Evolutionary conservation across 2,329 filamentous ascomycete species (phyloP).

Genomic region (Dactylonectria macrodidyma): DNA sequence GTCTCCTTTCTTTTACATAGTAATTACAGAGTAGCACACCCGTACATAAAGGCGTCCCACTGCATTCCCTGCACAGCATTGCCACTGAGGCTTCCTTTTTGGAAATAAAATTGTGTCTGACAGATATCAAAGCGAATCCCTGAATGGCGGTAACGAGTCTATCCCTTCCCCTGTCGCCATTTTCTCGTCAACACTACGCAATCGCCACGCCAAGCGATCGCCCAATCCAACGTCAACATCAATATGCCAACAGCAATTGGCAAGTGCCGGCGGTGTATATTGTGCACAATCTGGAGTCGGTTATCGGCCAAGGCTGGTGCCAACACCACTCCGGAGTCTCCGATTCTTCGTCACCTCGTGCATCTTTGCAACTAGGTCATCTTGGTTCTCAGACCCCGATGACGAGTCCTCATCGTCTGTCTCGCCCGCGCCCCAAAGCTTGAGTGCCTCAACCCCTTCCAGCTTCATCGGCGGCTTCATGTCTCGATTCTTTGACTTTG

Average conservation of each 20-base stretch:
- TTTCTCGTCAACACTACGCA: background rate
- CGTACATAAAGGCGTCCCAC: background rate
- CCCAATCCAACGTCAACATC: background rate
- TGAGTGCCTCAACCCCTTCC: constrained; percentile 39
- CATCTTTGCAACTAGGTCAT: constrained; percentile 36
- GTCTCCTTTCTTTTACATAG: constrained; percentile 9
- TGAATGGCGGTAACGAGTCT: background rate
- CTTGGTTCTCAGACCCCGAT: constrained; percentile 28
- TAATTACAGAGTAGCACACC: no score
- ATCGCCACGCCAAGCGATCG: background rate
- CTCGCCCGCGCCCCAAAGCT: constrained; percentile 34
- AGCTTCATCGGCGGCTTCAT: constrained; percentile 12
- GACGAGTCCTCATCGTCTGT: constrained; percentile 40
- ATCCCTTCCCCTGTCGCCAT: background rate
- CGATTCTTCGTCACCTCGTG: constrained; percentile 29
- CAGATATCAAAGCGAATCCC: background rate
- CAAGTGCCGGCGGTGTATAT: constrained; percentile 1
- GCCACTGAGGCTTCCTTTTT: background rate
- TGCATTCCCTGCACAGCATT: constrained; percentile 3
- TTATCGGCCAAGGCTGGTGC: constrained; percentile 39
- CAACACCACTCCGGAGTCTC: constrained; percentile 19
- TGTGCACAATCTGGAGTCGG: constrained; percentile 2
- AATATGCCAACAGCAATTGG: background rate
- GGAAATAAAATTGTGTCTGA: constrained; percentile 5
- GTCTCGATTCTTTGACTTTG: constrained; percentile 24